These are phyloP conservation scores for Rubia balearica DNA, from an alignment of 305 asterid genomes.

Conservation along the genomic window DNA sequence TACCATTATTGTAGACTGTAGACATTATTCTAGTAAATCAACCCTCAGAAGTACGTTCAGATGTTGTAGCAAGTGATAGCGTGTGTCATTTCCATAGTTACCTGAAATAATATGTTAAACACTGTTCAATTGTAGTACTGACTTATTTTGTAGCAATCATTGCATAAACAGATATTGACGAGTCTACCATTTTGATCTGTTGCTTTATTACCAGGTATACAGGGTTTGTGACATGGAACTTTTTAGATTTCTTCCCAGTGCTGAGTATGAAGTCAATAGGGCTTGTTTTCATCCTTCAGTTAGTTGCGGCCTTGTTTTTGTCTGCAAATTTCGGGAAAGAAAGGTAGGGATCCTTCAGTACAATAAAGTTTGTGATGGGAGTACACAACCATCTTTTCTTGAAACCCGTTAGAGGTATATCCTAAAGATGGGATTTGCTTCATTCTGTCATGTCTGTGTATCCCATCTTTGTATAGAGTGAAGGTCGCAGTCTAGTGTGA, in stretches of 20 bases:
- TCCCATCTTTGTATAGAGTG: neutral
- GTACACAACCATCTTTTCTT: slow-evolving; percentile 38
- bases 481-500: neutral
- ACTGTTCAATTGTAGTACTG: neutral
- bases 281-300: slow-evolving; percentile 96
- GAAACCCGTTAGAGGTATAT: slow-evolving; percentile 78
- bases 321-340: slow-evolving; percentile 62
- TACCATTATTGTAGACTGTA: neutral
- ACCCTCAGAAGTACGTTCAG: neutral
- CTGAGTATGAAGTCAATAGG: slow-evolving; percentile 95
- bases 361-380: slow-evolving; percentile 49
- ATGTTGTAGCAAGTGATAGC: neutral
- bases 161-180: neutral
- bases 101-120: neutral
- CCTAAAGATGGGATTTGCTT: neutral
- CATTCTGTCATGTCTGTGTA: slow-evolving; percentile 4
- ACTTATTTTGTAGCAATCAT: neutral
- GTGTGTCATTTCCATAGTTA: neutral
- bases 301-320: slow-evolving; percentile 78
- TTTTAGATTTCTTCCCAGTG: slow-evolving; percentile 89
- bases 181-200: neutral
- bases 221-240: slow-evolving; percentile 96
- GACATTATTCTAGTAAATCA: neutral
- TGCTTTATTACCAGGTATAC: slow-evolving; percentile 45
- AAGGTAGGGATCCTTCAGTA: slow-evolving; percentile 84